These are phyloP conservation scores for Talaromyces nanjingensis DNA, from an alignment of 495 filamentous ascomycete species.

Conservation along the genomic window DNA sequence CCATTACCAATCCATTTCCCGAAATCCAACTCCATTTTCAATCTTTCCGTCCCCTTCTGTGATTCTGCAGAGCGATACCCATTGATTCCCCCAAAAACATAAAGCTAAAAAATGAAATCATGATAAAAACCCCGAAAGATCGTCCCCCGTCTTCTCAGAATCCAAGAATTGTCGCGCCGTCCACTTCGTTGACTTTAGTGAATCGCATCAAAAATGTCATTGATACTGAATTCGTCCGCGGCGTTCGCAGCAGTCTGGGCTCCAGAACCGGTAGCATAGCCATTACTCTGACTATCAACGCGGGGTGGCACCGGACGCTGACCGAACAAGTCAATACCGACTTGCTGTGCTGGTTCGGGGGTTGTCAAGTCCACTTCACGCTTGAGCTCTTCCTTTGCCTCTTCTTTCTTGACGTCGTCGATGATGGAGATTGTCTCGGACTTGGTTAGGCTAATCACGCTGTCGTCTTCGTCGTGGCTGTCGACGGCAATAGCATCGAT, in stretches of 20 bases:
- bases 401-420: background rate
- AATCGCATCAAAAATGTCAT: background rate
- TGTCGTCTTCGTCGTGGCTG: background rate
- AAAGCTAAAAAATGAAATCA: too few relatives aligned
- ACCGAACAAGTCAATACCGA: background rate
- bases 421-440: background rate
- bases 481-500: conserved; percentile 17
- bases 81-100: background rate
- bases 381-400: background rate
- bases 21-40: background rate
- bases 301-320: background rate
- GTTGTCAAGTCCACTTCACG: background rate
- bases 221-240: background rate
- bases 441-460: background rate
- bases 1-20: background rate
- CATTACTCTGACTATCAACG: background rate
- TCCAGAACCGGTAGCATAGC: background rate
- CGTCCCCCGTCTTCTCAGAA: too few relatives aligned
- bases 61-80: background rate
- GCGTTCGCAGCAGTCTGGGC: background rate
- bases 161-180: background rate
- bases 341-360: background rate
- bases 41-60: too few relatives aligned
- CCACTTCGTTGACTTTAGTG: background rate
- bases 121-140: too few relatives aligned